These are phyloP conservation scores for Tolypocladium tropicale DNA, from an alignment of 2,329 filamentous ascomycete genomes.

Conservation along the genomic window DNA sequence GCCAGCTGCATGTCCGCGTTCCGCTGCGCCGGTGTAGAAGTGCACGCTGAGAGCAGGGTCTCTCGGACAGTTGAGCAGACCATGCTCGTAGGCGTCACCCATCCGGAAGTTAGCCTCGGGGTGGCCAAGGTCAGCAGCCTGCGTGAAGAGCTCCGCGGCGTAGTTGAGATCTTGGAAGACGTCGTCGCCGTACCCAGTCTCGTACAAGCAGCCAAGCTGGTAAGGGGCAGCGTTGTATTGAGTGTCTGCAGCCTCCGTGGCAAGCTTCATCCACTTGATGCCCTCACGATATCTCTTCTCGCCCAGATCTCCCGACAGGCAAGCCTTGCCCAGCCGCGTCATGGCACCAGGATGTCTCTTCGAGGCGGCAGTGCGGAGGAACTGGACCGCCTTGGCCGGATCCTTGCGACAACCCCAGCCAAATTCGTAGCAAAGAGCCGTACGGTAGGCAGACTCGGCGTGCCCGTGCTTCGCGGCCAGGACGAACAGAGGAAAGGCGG, in stretches of 20 bases:
- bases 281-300: conserved; percentile 82
- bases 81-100: conserved; percentile 96
- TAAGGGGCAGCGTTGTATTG: conserved; percentile 93
- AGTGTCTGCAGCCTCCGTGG: conserved; percentile 74
- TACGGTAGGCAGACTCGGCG: conserved; percentile 88
- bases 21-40: conserved; percentile 90
- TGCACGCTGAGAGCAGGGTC: conserved; percentile 92
- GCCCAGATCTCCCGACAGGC: conserved; percentile 80
- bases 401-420: conserved; percentile 93
- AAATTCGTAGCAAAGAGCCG: conserved; percentile 93
- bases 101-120: conserved; percentile 76
- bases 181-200: conserved; percentile 88
- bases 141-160: conserved; percentile 86
- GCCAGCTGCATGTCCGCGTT: conserved; percentile 69
- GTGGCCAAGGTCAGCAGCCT: conserved; percentile 86
- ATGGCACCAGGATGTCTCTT: conserved; percentile 95
- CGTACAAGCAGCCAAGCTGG: conserved; percentile 79
- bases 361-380: conserved; percentile 78
- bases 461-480: conserved; percentile 94
- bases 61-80: conserved; percentile 72
- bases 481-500: conserved; percentile 85
- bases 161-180: conserved; percentile 87
- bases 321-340: conserved; percentile 83
- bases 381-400: conserved; percentile 85
- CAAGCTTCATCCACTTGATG: conserved; percentile 92